A percentile compares a stretch with the other conserved stretches of the same genome.
These are phyloP conservation scores for Colletotrichum costaricense DNA, from an alignment of 2,329 filamentous ascomycete genomes.

Conservation along the genomic window DNA sequence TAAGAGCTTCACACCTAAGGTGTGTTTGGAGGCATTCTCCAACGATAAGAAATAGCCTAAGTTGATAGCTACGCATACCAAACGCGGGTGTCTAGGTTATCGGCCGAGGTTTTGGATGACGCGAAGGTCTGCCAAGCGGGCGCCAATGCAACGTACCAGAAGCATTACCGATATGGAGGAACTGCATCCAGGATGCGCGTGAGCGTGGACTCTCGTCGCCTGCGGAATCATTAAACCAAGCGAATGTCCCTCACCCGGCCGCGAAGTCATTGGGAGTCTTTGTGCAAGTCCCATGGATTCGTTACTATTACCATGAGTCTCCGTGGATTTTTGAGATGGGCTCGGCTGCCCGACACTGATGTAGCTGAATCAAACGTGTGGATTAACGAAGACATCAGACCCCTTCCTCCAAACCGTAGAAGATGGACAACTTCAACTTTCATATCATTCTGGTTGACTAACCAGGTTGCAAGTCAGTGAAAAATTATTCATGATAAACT, in stretches of 20 bases:
- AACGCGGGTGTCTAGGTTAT: neutral
- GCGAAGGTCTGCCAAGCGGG: neutral
- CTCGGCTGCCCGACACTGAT: conserved; percentile 24
- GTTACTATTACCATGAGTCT: neutral
- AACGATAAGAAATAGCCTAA: conserved; percentile 23
- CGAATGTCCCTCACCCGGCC: neutral
- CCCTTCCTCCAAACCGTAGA: conserved; percentile 29
- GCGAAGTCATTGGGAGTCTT: neutral
- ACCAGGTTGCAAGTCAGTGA: conserved; percentile 24
- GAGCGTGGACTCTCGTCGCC: neutral
- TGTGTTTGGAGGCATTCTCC: conserved; percentile 24
- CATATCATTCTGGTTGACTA: conserved; percentile 36
- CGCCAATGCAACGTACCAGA: conserved; percentile 11
- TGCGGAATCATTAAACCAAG: conserved; percentile 4
- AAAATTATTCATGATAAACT: rapidly evolving
- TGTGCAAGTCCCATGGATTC: neutral
- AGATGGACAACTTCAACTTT: conserved; percentile 32
- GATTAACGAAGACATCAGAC: conserved; percentile 37
- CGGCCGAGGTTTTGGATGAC: conserved; percentile 3
- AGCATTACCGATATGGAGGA: neutral
- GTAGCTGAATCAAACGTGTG: conserved; percentile 32
- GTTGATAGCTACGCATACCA: neutral
- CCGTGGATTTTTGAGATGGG: conserved; percentile 3
- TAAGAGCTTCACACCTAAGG: neutral
- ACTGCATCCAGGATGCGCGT: too few species aligned